Conservation (phyloP, 2,329 filamentous ascomycete species). For the Ilyonectria destructans region DNA sequence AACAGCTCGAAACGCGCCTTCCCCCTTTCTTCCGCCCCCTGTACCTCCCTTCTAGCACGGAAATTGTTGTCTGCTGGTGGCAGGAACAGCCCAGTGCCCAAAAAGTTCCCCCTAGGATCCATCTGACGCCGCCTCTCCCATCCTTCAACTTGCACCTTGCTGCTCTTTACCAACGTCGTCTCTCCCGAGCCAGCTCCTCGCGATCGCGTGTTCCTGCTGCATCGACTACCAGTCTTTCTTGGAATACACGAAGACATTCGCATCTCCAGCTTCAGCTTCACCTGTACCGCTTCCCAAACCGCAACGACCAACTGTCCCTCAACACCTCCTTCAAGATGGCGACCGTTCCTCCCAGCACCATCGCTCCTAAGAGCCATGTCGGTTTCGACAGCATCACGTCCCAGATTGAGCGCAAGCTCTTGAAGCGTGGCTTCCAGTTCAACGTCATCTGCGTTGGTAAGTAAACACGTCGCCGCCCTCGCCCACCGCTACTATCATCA, state of each 20-base stretch:
- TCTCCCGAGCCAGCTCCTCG: constrained; percentile 42
- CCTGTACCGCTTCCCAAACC: constrained; percentile 51
- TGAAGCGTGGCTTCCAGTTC: constrained; percentile 99
- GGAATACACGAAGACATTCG: constrained; percentile 47
- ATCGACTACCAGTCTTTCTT: constrained; percentile 47
- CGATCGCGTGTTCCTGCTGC: constrained; percentile 41
- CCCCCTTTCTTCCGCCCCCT: constrained; percentile 61
- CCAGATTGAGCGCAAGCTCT: constrained; percentile 99
- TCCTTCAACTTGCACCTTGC: constrained; percentile 49
- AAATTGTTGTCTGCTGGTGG: constrained; percentile 67
- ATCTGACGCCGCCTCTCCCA: constrained; percentile 49
- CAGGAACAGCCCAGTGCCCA: constrained; percentile 56
- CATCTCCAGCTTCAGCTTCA: constrained; percentile 41
- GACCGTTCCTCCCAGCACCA: constrained; percentile 78
- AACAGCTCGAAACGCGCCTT: constrained; percentile 54
- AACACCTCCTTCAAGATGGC: constrained; percentile 62
- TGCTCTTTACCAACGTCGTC: constrained; percentile 46
- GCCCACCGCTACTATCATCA: constrained; percentile 36
- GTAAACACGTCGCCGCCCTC: constrained; percentile 58
- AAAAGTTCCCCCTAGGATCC: constrained; percentile 59
- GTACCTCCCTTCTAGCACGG: constrained; percentile 57
- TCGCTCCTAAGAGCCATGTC: constrained; percentile 97
- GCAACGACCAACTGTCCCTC: constrained; percentile 48
- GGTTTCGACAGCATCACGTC: constrained; percentile 99
- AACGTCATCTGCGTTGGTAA: constrained; percentile 99